Conservation (phyloP, 345 rosid genomes). For the Pistacia vera region DNA sequence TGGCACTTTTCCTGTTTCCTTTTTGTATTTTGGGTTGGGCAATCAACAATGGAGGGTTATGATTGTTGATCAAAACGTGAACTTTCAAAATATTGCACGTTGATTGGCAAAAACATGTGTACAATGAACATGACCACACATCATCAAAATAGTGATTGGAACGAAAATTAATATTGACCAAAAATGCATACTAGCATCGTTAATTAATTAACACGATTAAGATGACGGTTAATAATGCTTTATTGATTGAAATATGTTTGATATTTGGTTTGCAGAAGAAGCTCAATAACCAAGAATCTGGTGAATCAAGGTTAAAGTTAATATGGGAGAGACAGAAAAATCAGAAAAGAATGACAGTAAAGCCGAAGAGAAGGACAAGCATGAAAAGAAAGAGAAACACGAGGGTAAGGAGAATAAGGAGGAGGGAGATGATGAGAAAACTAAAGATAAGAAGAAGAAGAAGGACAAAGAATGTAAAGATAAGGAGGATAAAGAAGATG, state of each 20-base stretch:
- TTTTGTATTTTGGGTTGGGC: too few relatives aligned
- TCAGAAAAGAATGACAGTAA: constrained; percentile 29
- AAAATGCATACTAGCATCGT: background rate
- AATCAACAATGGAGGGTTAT: too few relatives aligned
- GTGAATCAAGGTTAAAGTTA: background rate
- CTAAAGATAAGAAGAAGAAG: constrained; percentile 44
- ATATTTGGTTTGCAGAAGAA: background rate
- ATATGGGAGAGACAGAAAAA: constrained; percentile 42
- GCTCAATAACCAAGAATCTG: background rate
- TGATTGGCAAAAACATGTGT: too few relatives aligned
- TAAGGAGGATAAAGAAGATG: constrained; percentile 45
- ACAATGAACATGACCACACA: too few relatives aligned
- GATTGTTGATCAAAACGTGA: too few relatives aligned
- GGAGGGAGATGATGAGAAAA: constrained; percentile 22
- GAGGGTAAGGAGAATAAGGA: constrained; percentile 18
- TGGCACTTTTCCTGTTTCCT: too few relatives aligned
- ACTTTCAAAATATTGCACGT: too few relatives aligned
- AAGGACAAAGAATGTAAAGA: constrained; percentile 30
- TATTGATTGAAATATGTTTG: background rate
- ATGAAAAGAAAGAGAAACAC: constrained; percentile 33
- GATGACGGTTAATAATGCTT: too few relatives aligned
- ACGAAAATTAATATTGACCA: background rate
- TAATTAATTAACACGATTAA: too few relatives aligned
- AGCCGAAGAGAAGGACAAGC: constrained; percentile 36
- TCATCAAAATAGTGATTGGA: background rate